Conservation (phyloP, 371 early-diverging fungal genomes). For the Syncephalastrum monosporum region DNA sequence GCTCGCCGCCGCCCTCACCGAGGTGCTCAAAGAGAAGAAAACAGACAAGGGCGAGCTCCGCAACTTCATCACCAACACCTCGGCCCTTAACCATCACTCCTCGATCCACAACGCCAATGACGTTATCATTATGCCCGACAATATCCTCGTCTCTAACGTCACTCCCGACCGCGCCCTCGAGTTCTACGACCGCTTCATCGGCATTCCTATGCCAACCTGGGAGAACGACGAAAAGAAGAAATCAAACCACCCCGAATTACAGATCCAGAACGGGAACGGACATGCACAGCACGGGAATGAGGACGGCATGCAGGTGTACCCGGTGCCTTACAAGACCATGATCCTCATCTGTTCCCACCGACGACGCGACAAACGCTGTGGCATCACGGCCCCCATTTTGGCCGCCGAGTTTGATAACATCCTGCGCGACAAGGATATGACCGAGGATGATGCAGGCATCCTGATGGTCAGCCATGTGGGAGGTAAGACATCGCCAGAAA, state of each 20-base stretch:
- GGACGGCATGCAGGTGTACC: constrained; percentile 29
- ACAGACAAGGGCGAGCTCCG: constrained; percentile 21
- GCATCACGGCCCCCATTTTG: constrained; percentile 73
- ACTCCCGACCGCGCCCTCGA: constrained; percentile 44
- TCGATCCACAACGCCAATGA: constrained; percentile 29
- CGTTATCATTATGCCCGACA: constrained; percentile 54
- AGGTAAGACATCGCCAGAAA: constrained; percentile 37
- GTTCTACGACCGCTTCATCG: constrained; percentile 48
- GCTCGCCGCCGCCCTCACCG: constrained; percentile 38
- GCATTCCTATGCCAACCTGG: constrained; percentile 33
- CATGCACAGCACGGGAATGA: not conserved
- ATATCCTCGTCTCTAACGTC: constrained; percentile 56
- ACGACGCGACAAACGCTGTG: constrained; percentile 80
- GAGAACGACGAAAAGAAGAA: constrained; percentile 8
- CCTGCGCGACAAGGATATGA: constrained; percentile 58
- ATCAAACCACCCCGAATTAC: not conserved
- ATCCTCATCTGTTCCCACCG: constrained; percentile 80
- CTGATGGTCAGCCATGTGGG: constrained; percentile 71
- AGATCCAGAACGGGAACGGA: constrained; percentile 3
- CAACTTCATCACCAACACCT: constrained; percentile 54
- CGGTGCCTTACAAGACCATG: constrained; percentile 48
- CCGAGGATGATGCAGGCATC: constrained; percentile 47
- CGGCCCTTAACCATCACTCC: constrained; percentile 29
- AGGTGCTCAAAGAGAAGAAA: constrained; percentile 20
- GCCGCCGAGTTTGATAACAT: constrained; percentile 65